Evolutionary conservation across 176 grass and related monocot species (phyloP).

Genomic region (Carex kokanica): DNA sequence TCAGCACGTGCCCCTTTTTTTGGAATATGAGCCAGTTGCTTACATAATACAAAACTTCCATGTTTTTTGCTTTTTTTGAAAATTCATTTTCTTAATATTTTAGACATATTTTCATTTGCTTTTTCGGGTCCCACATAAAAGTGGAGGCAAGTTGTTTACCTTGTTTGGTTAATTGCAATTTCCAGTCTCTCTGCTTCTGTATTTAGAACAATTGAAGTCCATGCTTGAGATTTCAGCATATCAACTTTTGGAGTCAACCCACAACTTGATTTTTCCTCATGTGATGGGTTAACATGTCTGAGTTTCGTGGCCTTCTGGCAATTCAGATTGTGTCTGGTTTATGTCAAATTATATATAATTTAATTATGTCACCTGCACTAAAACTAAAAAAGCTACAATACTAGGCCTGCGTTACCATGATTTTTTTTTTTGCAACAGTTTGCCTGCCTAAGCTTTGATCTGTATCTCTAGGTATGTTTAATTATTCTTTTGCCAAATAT

Average conservation of each 20-base stretch:
- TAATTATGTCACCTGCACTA: neutral
- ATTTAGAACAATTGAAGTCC: neutral
- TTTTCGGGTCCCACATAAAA: no score
- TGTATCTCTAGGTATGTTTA: neutral
- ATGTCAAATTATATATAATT: neutral
- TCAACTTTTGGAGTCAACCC: neutral
- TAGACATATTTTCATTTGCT: neutral
- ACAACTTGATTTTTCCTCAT: neutral
- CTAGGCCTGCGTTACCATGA: neutral
- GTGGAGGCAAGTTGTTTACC: no score
- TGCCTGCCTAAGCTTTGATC: neutral
- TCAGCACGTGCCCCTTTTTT: neutral
- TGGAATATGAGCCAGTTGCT: neutral
- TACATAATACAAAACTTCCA: neutral
- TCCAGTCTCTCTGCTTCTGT: neutral
- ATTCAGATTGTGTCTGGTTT: neutral
- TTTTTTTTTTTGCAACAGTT: neutral
- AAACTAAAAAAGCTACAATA: neutral
- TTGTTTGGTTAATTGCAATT: neutral
- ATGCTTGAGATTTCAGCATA: neutral
- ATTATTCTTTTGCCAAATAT: neutral
- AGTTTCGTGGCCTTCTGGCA: neutral
- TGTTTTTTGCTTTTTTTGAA: neutral
- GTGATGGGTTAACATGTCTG: neutral
- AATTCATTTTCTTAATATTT: neutral